phyloP scores from a whole-genome alignment of 1,284 basidiomycete species.

The Heterobasidion irregulare region DNA sequence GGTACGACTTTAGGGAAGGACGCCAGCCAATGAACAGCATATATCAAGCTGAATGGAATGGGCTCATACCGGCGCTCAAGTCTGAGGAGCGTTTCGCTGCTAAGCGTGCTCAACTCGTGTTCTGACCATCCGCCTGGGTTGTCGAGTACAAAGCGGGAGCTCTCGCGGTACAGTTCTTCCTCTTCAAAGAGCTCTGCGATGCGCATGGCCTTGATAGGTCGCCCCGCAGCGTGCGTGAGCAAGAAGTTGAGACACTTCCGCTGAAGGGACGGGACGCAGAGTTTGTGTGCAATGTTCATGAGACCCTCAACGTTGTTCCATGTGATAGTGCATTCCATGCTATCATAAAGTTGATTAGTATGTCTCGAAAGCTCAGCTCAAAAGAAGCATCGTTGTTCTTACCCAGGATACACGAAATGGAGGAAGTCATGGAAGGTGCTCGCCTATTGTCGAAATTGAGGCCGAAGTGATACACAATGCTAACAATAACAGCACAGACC shows the following conservation, averaged over 20 bases:
- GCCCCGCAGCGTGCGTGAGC: conserved; percentile 83
- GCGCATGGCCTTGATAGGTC: conserved; percentile 84
- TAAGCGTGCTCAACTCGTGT: conserved; percentile 71
- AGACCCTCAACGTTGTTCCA: conserved; percentile 90
- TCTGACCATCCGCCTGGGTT: conserved; percentile 84
- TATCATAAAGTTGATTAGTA: conserved; percentile 19
- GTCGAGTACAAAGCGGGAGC: conserved; percentile 84
- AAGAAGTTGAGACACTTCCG: conserved; percentile 80
- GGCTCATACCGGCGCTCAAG: conserved; percentile 69
- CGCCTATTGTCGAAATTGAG: conserved; percentile 33
- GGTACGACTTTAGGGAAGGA: conserved; percentile 49
- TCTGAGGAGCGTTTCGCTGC: conserved; percentile 75
- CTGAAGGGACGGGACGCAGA: conserved; percentile 75
- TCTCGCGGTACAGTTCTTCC: conserved; percentile 83
- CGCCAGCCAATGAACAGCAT: not conserved
- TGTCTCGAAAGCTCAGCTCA: not conserved
- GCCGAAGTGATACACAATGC: not conserved
- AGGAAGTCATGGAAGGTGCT: conserved; percentile 80
- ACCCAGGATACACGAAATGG: conserved; percentile 83
- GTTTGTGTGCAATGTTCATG: conserved; percentile 81
- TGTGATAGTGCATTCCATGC: conserved; percentile 82
- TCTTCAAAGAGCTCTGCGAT: conserved; percentile 84
- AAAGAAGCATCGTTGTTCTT: conserved; percentile 1
- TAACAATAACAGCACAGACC: conserved; percentile 22
- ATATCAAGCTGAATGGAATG: not conserved